phyloP scores from a whole-genome alignment of 1,284 basidiomycete genomes.

The Peniophora sp. region DNA sequence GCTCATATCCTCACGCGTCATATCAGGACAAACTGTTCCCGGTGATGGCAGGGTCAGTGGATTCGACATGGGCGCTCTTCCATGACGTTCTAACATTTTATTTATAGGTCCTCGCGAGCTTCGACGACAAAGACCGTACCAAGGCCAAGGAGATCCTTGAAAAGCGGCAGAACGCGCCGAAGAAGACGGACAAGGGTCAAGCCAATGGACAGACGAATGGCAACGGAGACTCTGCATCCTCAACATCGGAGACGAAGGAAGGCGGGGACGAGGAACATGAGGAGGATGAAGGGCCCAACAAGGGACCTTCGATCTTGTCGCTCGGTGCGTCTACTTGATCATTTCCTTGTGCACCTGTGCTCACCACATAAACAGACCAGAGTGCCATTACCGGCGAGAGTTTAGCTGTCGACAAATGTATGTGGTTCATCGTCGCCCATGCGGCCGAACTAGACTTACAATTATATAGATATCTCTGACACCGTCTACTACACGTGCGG shows the following conservation, averaged over 20 bases:
- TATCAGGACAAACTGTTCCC: slow-evolving; percentile 30
- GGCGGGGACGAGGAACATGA: slow-evolving; percentile 5
- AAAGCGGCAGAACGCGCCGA: slow-evolving; percentile 1
- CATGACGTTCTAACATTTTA: slow-evolving; percentile 12
- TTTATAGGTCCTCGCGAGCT: slow-evolving; percentile 31
- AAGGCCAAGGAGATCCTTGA: slow-evolving; percentile 19
- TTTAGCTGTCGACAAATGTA: slow-evolving; percentile 43
- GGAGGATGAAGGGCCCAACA: slow-evolving; percentile 15
- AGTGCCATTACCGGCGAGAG: slow-evolving; percentile 47
- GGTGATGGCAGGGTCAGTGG: slow-evolving; percentile 32
- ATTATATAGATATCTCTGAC: slow-evolving; percentile 29
- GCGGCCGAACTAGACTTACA: not conserved
- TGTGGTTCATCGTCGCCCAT: no score
- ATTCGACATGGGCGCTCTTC: no score
- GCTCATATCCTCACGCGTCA: not conserved
- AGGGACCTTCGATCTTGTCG: slow-evolving; percentile 39
- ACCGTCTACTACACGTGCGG: slow-evolving; percentile 32
- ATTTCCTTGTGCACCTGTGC: no score
- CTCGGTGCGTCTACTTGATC: slow-evolving; percentile 12
- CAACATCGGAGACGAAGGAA: not conserved
- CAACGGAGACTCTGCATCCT: not conserved
- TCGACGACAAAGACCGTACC: slow-evolving; percentile 31
- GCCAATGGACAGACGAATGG: not conserved
- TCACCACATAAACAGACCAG: slow-evolving; percentile 20
- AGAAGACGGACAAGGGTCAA: not conserved